These are phyloP conservation scores for Beauveria sp. DNA, from an alignment of 2,329 filamentous ascomycete genomes.

Conservation along the genomic window DNA sequence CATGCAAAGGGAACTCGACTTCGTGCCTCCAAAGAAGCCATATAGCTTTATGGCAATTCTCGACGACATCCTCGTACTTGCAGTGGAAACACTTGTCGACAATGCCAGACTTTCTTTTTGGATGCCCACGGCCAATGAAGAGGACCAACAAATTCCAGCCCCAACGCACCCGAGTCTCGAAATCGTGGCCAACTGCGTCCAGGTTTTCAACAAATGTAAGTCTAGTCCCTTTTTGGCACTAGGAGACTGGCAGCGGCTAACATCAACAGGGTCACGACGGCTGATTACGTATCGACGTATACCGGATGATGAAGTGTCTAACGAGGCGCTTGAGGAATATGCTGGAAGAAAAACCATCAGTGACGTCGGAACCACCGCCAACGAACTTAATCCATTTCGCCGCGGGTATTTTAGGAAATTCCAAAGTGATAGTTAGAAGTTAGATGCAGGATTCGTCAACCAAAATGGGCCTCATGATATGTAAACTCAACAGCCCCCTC, in stretches of 20 bases:
- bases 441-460: conserved; percentile 14
- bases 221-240: not conserved
- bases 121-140: conserved; percentile 88
- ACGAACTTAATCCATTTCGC: conserved; percentile 55
- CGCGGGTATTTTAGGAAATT: conserved; percentile 52
- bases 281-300: conserved; percentile 79
- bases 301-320: conserved; percentile 48
- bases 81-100: conserved; percentile 67
- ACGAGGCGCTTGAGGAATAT: conserved; percentile 31
- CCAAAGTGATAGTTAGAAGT: conserved; percentile 24
- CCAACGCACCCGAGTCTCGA: conserved; percentile 71
- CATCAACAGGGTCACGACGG: conserved; percentile 65
- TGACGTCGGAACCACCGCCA: conserved; percentile 40
- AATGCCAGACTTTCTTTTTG: conserved; percentile 81
- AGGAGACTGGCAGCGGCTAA: conserved; percentile 11
- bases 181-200: conserved; percentile 68
- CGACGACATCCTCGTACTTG: conserved; percentile 81
- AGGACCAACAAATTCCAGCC: conserved; percentile 66
- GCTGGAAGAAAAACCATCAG: conserved; percentile 21
- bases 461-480: conserved; percentile 6
- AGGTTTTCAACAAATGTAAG: conserved; percentile 83
- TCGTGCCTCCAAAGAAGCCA: conserved; percentile 80
- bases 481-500: conserved; percentile 1
- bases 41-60: conserved; percentile 91
- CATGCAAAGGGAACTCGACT: conserved; percentile 39